These are phyloP conservation scores for Podospora australis DNA, from an alignment of 495 filamentous ascomycete species.

Conservation along the genomic window DNA sequence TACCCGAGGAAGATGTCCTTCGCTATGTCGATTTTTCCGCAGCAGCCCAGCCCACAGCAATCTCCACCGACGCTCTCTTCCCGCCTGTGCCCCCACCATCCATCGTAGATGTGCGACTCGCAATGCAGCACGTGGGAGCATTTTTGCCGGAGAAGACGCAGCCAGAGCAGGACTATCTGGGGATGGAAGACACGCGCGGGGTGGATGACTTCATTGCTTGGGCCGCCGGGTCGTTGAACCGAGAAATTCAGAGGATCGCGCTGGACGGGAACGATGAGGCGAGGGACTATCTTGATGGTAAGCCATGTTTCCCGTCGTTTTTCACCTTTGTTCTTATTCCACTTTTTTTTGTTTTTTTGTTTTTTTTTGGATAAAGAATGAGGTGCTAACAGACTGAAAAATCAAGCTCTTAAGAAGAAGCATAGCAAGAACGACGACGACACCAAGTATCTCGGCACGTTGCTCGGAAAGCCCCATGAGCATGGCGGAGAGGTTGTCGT, in stretches of 20 bases:
- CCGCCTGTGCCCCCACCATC: slow-evolving; percentile 32
- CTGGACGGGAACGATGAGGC: slow-evolving; percentile 47
- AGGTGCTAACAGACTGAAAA: too few species aligned
- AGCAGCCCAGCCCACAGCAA: neutral
- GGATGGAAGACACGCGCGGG: slow-evolving; percentile 66
- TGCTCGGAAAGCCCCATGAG: slow-evolving; percentile 64
- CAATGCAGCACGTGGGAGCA: slow-evolving; percentile 67
- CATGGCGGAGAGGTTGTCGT: slow-evolving; percentile 60
- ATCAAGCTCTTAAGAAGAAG: slow-evolving; percentile 76
- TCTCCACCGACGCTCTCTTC: neutral
- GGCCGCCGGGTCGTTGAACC: slow-evolving; percentile 60
- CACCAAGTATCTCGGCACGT: slow-evolving; percentile 70
- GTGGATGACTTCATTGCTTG: slow-evolving; percentile 67
- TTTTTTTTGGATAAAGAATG: slow-evolving; percentile 12
- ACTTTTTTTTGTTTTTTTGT: neutral
- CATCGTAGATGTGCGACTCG: slow-evolving; percentile 75
- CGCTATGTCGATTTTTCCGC: slow-evolving; percentile 40
- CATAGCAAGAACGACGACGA: slow-evolving; percentile 76
- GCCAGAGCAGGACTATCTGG: slow-evolving; percentile 27
- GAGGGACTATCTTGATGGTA: slow-evolving; percentile 67
- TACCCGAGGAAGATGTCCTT: slow-evolving; percentile 38
- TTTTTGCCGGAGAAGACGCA: slow-evolving; percentile 51
- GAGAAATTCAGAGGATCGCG: slow-evolving; percentile 57
- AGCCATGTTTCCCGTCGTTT: slow-evolving; percentile 4
- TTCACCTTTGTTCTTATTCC: neutral